Conservation (phyloP, 2,329 filamentous ascomycete genomes). For the Scedosporium dehoogii region DNA sequence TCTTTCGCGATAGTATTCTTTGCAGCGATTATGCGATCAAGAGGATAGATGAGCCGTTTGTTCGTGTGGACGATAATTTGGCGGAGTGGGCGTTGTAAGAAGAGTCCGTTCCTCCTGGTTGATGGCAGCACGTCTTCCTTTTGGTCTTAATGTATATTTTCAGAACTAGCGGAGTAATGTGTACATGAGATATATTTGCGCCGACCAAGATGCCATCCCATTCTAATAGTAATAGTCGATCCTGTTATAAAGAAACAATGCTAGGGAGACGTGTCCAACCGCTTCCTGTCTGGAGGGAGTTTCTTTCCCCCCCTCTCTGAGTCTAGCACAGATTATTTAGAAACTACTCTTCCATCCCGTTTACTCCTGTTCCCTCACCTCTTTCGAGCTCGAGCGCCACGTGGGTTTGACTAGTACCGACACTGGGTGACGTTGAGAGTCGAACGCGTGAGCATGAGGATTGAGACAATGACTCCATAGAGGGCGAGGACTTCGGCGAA, state of each 20-base stretch:
- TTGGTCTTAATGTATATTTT: background rate
- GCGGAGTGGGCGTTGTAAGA: slow-evolving; percentile 68
- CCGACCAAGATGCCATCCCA: background rate
- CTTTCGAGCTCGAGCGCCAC: no score
- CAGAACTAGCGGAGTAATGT: slow-evolving; percentile 1
- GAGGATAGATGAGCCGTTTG: slow-evolving; percentile 86
- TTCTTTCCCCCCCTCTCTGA: no score
- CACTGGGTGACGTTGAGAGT: slow-evolving; percentile 27
- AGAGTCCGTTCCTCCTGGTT: background rate
- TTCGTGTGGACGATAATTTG: slow-evolving; percentile 60
- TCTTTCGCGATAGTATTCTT: slow-evolving; percentile 53
- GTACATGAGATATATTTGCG: background rate
- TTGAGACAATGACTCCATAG: slow-evolving; percentile 37
- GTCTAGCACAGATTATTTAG: no score
- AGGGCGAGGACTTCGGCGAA: slow-evolving; percentile 35
- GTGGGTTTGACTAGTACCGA: slow-evolving; percentile 16
- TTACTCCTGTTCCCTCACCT: no score
- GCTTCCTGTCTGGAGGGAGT: no score
- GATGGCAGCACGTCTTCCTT: background rate
- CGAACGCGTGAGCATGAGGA: slow-evolving; percentile 37
- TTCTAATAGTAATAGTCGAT: background rate
- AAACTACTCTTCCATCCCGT: background rate
- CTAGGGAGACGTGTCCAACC: no score
- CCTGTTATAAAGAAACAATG: background rate
- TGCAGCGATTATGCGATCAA: slow-evolving; percentile 95